Evolutionary conservation across 352 stramenopile genomes (phyloP).

Genomic region (Globisporangium megalacanthum): DNA sequence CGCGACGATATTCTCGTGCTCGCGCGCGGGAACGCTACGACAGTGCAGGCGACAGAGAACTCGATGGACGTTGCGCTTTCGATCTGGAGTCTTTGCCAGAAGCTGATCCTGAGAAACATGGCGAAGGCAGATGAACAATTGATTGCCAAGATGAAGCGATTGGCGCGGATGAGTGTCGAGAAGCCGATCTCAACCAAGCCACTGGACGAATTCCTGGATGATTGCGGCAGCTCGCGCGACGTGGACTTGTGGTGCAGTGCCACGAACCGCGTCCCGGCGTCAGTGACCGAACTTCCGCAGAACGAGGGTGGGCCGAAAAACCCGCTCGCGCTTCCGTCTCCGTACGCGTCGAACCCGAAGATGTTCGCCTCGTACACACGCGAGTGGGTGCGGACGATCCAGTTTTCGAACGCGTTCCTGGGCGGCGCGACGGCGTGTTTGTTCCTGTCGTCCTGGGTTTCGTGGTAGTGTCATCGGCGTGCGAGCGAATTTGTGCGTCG

Average conservation of each 20-base stretch:
- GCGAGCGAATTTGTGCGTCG: no score
- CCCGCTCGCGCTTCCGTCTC: neutral
- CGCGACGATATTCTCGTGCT: neutral
- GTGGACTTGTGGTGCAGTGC: no score
- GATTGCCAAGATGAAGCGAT: neutral
- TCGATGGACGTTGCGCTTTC: neutral
- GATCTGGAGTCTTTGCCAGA: neutral
- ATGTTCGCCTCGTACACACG: neutral
- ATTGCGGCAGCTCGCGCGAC: neutral
- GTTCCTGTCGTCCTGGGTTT: neutral
- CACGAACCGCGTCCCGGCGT: no score
- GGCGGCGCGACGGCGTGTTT: neutral
- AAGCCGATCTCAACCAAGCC: neutral
- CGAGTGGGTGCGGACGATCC: constrained; percentile 5
- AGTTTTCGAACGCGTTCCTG: constrained; percentile 1
- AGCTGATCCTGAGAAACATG: neutral
- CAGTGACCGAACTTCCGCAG: no score
- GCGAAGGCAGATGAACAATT: neutral
- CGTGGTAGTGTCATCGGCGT: no score
- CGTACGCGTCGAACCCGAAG: neutral
- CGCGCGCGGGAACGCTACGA: neutral
- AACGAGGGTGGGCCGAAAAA: no score
- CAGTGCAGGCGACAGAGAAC: neutral
- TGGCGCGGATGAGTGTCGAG: neutral
- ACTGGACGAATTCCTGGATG: neutral